Base-by-base conservation (phyloP, 2,329 filamentous ascomycete genomes). In the Trichoderma semiorbis region DNA sequence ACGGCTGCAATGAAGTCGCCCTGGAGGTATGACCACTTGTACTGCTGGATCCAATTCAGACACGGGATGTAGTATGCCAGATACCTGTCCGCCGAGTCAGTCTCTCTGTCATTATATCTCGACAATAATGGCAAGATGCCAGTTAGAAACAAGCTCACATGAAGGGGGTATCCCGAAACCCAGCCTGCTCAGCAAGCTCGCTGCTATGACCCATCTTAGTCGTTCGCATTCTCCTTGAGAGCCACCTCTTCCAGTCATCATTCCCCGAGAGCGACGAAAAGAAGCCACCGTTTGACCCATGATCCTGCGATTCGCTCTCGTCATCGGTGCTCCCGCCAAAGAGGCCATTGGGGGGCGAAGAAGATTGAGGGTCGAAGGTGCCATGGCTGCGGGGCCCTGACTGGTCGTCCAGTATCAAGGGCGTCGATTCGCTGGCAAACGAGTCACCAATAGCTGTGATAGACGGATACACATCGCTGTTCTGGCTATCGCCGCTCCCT, bases 31-130 rank as follows among this genome's bases (percentile, higher is more conserved):
- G 89, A 88, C 87, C 90, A 91, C 76, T 88, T 90, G 82, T 99
- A 99, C 82, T 97, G 93, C 67, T 86, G 87, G 74, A 97, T 91
- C 96, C 96, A 99, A 74, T 92, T 94, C 75, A 97, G 84, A 73
- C 95, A 93, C 0, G 96, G 96, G 60, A 99, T 85, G 79, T 99
- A 99, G 84, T 99, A 98, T 5, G 92, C 90, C 73, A 98, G 82
- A 79, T 98, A 98, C 89, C 92, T 94, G 34, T 26, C 21, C 36
- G 4, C 26, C 26, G 50, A 7, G 34, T 66, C 57, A 71, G 32
- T 61, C 8, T 18, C n/a, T n/a, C n/a, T n/a, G n/a, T n/a, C n/a
- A n/a, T n/a, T 26, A n/a, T 14, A 16, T 18, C 24, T 50, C 6
- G 26, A 24, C 24, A 28, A 58, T 14, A 11, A 50, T 26, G 14